Percentiles rank a stretch among this genome's conserved stretches.
phyloP scores from a whole-genome alignment of 2,329 filamentous ascomycete genomes.

The Stagonosporopsis vannaccii region DNA sequence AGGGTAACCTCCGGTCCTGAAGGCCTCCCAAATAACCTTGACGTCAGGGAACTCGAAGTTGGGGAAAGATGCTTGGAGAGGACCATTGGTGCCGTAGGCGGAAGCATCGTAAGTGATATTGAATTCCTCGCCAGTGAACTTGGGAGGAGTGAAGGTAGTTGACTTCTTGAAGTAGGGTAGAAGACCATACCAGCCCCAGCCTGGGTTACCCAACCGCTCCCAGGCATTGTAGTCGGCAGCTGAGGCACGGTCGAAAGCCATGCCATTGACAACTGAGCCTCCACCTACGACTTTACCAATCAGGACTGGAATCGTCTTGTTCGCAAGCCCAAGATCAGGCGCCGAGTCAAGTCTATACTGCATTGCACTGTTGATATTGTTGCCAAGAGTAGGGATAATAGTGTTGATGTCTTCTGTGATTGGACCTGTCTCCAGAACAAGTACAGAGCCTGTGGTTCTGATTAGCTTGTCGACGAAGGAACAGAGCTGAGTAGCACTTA shows the following conservation, averaged over 20 bases:
- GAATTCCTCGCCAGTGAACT: conserved; percentile 3
- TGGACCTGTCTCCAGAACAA: conserved; percentile 30
- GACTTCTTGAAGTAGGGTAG: conserved; percentile 44
- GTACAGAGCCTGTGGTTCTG: conserved; percentile 18
- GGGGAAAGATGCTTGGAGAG: conserved; percentile 2
- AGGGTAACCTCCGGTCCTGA: conserved; percentile 9
- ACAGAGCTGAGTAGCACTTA: conserved; percentile 1
- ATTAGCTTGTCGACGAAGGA: neutral
- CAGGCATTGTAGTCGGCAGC: conserved; percentile 57
- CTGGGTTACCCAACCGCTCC: conserved; percentile 61
- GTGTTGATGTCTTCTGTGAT: conserved; percentile 19
- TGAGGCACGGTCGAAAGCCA: conserved; percentile 43
- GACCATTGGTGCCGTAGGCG: conserved; percentile 7
- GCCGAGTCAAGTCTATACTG: conserved; percentile 25
- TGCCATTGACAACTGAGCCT: conserved; percentile 23
- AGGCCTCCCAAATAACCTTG: conserved; percentile 14
- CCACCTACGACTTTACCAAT: conserved; percentile 42
- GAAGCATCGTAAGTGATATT: conserved; percentile 7
- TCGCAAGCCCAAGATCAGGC: conserved; percentile 27
- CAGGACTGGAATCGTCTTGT: conserved; percentile 22
- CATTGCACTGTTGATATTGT: conserved; percentile 19
- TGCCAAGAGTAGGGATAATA: conserved; percentile 20
- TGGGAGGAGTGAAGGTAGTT: conserved; percentile 9
- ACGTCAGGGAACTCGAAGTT: conserved; percentile 16
- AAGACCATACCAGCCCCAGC: conserved; percentile 62